Evolutionary conservation across 202 grass and related monocot genomes (phyloP).

Genomic region (Panicum hallii): DNA sequence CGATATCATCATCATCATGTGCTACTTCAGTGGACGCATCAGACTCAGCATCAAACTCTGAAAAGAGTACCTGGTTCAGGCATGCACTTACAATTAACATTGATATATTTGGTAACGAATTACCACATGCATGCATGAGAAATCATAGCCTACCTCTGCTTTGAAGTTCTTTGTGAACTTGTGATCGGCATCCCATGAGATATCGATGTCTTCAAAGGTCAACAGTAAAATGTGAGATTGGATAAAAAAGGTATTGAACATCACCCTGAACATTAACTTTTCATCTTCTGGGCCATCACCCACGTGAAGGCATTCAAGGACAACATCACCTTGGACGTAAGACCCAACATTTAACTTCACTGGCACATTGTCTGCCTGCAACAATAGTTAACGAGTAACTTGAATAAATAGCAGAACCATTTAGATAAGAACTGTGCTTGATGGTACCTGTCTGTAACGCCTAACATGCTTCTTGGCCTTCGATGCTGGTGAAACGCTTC

Average conservation of each 20-base stretch:
- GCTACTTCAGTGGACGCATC: slow-evolving; percentile 57
- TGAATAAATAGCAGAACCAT: slow-evolving; percentile 49
- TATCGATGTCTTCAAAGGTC: slow-evolving; percentile 80
- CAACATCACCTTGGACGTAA: slow-evolving; percentile 87
- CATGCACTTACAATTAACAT: slow-evolving; percentile 68
- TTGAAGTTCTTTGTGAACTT: slow-evolving; percentile 91
- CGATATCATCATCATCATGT: slow-evolving; percentile 47
- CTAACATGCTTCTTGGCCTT: slow-evolving; percentile 78
- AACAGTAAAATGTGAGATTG: slow-evolving; percentile 86
- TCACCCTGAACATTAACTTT: slow-evolving; percentile 84
- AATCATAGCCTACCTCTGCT: slow-evolving; percentile 71
- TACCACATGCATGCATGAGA: slow-evolving; percentile 36
- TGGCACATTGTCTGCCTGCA: slow-evolving; percentile 75
- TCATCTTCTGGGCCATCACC: slow-evolving; percentile 60
- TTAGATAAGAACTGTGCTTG: slow-evolving; percentile 23
- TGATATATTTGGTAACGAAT: slow-evolving; percentile 32
- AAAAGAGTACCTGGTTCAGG: slow-evolving; percentile 99
- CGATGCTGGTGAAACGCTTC: slow-evolving; percentile 49
- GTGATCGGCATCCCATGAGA: slow-evolving; percentile 72
- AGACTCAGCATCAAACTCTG: slow-evolving; percentile 87
- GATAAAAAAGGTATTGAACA: slow-evolving; percentile 94
- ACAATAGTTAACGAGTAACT: slow-evolving; percentile 66
- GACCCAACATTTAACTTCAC: slow-evolving; percentile 93
- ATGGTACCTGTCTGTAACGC: slow-evolving; percentile 80
- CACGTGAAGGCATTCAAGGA: slow-evolving; percentile 89